Percentiles rank a stretch among this genome's conserved stretches.
phyloP scores from a whole-genome alignment of 2,329 filamentous ascomycete species.

The Colletotrichum camelliae region DNA sequence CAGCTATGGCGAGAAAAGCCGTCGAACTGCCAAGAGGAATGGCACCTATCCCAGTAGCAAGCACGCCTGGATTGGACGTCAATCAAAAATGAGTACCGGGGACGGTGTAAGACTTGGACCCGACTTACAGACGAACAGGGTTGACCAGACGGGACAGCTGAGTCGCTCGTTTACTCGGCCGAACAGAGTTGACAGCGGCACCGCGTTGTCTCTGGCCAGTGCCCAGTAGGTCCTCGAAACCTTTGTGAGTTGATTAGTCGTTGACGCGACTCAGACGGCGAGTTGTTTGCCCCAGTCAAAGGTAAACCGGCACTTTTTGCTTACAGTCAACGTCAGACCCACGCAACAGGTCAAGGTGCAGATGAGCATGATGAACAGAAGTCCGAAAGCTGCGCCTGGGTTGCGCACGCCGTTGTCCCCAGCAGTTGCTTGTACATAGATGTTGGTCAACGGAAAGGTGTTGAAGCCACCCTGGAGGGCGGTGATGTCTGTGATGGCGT shows the following conservation, averaged over 20 bases:
- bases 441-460: slow-evolving; percentile 66
- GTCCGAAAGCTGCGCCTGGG: slow-evolving; percentile 59
- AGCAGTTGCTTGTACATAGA: slow-evolving; percentile 64
- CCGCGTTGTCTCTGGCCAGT: slow-evolving; percentile 64
- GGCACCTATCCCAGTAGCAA: slow-evolving; percentile 59
- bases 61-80: slow-evolving; percentile 30
- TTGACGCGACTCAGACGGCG: neutral
- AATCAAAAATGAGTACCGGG: no score
- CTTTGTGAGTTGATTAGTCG: neutral
- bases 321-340: slow-evolving; percentile 56
- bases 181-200: slow-evolving; percentile 49
- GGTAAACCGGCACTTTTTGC: neutral
- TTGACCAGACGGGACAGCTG: slow-evolving; percentile 64
- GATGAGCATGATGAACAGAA: slow-evolving; percentile 62
- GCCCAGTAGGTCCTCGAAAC: slow-evolving; percentile 51
- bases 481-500: slow-evolving; percentile 60
- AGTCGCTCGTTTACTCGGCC: slow-evolving; percentile 52
- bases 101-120: neutral
- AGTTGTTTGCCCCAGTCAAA: neutral
- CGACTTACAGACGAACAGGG: slow-evolving; percentile 51
- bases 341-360: slow-evolving; percentile 54
- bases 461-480: slow-evolving; percentile 55
- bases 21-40: slow-evolving; percentile 60
- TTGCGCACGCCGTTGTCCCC: slow-evolving; percentile 45
- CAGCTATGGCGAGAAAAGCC: slow-evolving; percentile 62